A percentile compares a stretch with the other conserved stretches of the same genome.
Conservation (phyloP, 106 monocot species). For the Allium cepa region DNA sequence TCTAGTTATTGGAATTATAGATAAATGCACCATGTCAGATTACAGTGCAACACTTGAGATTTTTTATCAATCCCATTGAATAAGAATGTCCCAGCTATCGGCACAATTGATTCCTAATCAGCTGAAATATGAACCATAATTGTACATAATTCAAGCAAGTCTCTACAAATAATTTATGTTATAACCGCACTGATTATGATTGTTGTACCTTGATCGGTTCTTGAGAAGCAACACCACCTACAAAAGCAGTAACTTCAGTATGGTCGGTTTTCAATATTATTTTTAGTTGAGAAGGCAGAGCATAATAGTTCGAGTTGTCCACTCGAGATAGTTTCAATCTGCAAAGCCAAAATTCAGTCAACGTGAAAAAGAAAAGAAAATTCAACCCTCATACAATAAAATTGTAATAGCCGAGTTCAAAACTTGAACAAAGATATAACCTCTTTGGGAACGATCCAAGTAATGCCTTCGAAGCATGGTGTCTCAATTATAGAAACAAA, state of each 20-base stretch:
- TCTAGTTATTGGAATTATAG: too few species aligned
- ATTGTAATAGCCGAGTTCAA: not conserved
- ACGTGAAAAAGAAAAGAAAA: too few species aligned
- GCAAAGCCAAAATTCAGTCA: not conserved
- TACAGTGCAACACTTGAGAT: too few species aligned
- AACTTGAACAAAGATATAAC: not conserved
- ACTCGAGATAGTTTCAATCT: not conserved
- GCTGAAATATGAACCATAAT: too few species aligned
- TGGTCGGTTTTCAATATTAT: not conserved
- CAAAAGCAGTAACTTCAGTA: not conserved
- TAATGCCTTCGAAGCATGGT: constrained; percentile 6
- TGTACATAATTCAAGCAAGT: not conserved
- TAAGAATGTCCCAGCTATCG: too few species aligned
- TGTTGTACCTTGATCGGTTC: too few species aligned
- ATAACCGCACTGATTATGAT: too few species aligned
- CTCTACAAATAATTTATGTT: not conserved
- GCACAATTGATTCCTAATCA: too few species aligned
- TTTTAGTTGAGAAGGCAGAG: not conserved
- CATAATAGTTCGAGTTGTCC: constrained; percentile 1
- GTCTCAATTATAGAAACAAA: not conserved
- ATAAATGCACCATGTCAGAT: too few species aligned
- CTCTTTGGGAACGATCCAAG: constrained; percentile 1
- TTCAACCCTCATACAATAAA: not conserved
- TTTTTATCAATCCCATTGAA: too few species aligned
- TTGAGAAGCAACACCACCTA: not conserved